Conservation (phyloP, 805 yeast genomes). For the Cyberlindnera amylophila region DNA sequence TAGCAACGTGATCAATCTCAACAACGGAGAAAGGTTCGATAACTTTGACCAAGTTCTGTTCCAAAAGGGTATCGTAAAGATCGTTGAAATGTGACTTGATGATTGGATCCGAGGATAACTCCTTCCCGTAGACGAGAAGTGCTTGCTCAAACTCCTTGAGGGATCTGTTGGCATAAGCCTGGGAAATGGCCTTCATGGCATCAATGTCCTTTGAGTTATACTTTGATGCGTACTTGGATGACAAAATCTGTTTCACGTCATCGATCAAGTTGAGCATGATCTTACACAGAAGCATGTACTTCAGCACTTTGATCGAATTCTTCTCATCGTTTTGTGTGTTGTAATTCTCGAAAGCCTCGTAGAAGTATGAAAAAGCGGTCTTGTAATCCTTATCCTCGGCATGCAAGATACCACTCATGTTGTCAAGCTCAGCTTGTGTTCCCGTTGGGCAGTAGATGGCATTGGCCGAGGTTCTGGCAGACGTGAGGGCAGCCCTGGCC, state of each 20-base stretch:
- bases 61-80: slow-evolving; percentile 86
- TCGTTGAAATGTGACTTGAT: slow-evolving; percentile 91
- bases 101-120: slow-evolving; percentile 80
- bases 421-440: slow-evolving; percentile 89
- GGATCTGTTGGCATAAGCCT: slow-evolving; percentile 86
- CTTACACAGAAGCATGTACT: slow-evolving; percentile 89
- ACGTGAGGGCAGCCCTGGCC: slow-evolving; percentile 85
- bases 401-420: slow-evolving; percentile 91
- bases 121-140: slow-evolving; percentile 62
- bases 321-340: slow-evolving; percentile 54
- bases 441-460: slow-evolving; percentile 93
- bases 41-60: slow-evolving; percentile 88
- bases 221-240: slow-evolving; percentile 68
- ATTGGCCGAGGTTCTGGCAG: slow-evolving; percentile 97
- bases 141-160: slow-evolving; percentile 88
- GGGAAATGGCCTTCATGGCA: slow-evolving; percentile 91
- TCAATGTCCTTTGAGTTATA: slow-evolving; percentile 84
- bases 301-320: slow-evolving; percentile 73
- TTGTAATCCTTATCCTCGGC: slow-evolving; percentile 96
- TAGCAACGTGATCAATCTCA: slow-evolving; percentile 86
- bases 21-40: slow-evolving; percentile 96
- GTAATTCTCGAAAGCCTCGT: slow-evolving; percentile 91
- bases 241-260: slow-evolving; percentile 76
- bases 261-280: slow-evolving; percentile 86
- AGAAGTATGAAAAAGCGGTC: slow-evolving; percentile 93